phyloP scores from a whole-genome alignment of 768 basidiomycete genomes.

The Xanthoconium stramineum region DNA sequence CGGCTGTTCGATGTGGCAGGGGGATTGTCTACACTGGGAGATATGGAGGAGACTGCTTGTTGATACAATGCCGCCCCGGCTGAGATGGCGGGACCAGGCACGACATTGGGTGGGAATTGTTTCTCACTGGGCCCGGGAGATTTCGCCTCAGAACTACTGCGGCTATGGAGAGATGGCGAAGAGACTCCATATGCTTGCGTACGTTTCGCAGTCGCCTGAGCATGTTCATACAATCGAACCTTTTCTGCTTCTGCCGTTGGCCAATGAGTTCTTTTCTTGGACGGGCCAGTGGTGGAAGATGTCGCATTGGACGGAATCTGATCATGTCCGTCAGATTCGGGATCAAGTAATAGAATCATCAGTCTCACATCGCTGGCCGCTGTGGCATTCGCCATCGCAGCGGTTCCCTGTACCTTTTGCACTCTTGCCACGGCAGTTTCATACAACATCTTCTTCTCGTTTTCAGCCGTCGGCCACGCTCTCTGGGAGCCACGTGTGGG shows the following conservation, averaged over 20 bases:
- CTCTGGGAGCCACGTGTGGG: slow-evolving; percentile 24
- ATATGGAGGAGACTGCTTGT: slow-evolving; percentile 43
- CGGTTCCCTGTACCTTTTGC: slow-evolving; percentile 36
- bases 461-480: slow-evolving; percentile 36
- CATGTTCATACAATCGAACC: slow-evolving; percentile 60
- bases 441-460: slow-evolving; percentile 42
- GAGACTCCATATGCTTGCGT: slow-evolving; percentile 45
- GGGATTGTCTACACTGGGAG: slow-evolving; percentile 14
- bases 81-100: slow-evolving; percentile 30
- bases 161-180: slow-evolving; percentile 24
- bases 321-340: slow-evolving; percentile 4
- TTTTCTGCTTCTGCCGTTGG: slow-evolving; percentile 77
- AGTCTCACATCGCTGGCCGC: slow-evolving; percentile 26
- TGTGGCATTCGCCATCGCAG: slow-evolving; percentile 26
- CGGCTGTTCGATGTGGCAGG: slow-evolving; percentile 21
- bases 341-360: neutral
- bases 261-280: slow-evolving; percentile 40
- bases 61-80: slow-evolving; percentile 44
- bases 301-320: slow-evolving; percentile 4
- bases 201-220: slow-evolving; percentile 61
- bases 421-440: slow-evolving; percentile 40
- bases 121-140: slow-evolving; percentile 16
- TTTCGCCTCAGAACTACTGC: slow-evolving; percentile 29
- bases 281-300: slow-evolving; percentile 1
- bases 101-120: slow-evolving; percentile 5